A percentile compares a stretch with the other conserved stretches of the same genome.
Evolutionary conservation across 768 basidiomycete species (phyloP).

Genomic region (Hortiboletus flavorubellus): DNA sequence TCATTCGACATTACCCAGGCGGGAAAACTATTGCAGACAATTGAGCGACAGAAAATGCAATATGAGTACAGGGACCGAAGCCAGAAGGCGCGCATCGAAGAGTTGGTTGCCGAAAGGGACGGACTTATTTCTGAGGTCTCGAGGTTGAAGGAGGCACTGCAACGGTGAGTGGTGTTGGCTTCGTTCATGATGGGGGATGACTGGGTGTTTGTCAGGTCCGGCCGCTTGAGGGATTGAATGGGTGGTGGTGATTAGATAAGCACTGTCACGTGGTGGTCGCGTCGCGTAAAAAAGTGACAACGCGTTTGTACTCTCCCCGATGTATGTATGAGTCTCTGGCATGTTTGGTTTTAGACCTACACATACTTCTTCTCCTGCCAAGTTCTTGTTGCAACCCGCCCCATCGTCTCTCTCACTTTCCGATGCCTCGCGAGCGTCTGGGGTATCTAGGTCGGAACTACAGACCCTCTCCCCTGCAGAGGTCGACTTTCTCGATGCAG

Average conservation of each 20-base stretch:
- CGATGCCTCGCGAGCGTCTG: conserved; percentile 42
- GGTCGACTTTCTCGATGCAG: conserved; percentile 69
- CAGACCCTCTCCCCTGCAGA: conserved; percentile 50
- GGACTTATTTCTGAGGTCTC: conserved; percentile 12
- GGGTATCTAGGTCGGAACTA: conserved; percentile 46
- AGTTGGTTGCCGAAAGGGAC: conserved; percentile 19
- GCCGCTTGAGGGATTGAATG: conserved; percentile 6
- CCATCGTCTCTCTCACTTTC: conserved; percentile 7
- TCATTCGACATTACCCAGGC: conserved; percentile 25
- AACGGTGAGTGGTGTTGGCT: conserved; percentile 9
- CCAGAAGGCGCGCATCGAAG: conserved; percentile 22
- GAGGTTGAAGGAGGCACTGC: conserved; percentile 14
- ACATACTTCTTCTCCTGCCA: conserved; percentile 46
- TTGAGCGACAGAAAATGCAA: conserved; percentile 24
- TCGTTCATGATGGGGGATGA: background rate
- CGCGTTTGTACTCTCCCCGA: conserved; percentile 9
- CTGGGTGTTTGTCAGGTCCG: background rate
- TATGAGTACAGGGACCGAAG: conserved; percentile 21
- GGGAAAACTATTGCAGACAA: conserved; percentile 7
- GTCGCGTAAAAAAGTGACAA: conserved; percentile 22
- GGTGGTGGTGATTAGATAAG: conserved; percentile 22
- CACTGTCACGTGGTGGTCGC: conserved; percentile 23
- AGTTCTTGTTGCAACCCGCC: conserved; percentile 22
- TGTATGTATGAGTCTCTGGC: background rate
- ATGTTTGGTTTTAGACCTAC: conserved; percentile 49